Base-by-base conservation (phyloP, 2,329 filamentous ascomycete genomes). In the Tolypocladium tundrense region DNA sequence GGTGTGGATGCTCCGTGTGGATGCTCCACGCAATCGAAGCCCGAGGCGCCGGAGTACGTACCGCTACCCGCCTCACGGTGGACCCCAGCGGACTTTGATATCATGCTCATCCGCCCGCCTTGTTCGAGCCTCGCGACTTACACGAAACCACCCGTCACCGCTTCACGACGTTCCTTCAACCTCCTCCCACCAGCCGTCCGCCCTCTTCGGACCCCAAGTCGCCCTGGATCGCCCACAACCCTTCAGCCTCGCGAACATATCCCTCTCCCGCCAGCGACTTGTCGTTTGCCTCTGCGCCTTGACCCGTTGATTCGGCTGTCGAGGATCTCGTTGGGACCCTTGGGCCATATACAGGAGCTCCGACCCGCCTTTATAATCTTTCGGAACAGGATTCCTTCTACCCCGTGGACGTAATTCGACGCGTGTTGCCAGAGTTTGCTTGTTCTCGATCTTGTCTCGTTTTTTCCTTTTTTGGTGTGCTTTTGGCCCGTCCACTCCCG, bases 301-400 rank as follows among this genome's bases (percentile, higher is more conserved):
- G 76, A 79, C 72, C 76, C 75, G 75, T 79, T 79, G 70, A 77
- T 70, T 79, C 77, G 78, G 77, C 71, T 71, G 72, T 78, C 71
- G 66, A 70, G 67, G 63, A 63, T 24, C 55, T 56, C 57, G 51
- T 57, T 59, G 61, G 65, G 64, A 65, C 61, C 56, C 31, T 50
- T 24, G 21, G 31, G 56, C 57, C 57, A 55, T 54, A 48, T 56
- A 50, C 54, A 43, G 37, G 27, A 39, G 31, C 39, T 21, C 33
- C 54, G 33, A 42, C 24, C 55, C 27, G 48, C 42, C 45, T 13
- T 37, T 42, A 43, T 51, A 31, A 40, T 40, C 24, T 14, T 14
- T 50, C 31, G 42, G 43, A 50, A 50, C 50, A 48, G 58, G 56
- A 51, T 56, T 57, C 19, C 33, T 35, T 58, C n/a, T 37, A 10